Conservation (phyloP, 495 filamentous ascomycete species). For the Penicillium salamii region DNA sequence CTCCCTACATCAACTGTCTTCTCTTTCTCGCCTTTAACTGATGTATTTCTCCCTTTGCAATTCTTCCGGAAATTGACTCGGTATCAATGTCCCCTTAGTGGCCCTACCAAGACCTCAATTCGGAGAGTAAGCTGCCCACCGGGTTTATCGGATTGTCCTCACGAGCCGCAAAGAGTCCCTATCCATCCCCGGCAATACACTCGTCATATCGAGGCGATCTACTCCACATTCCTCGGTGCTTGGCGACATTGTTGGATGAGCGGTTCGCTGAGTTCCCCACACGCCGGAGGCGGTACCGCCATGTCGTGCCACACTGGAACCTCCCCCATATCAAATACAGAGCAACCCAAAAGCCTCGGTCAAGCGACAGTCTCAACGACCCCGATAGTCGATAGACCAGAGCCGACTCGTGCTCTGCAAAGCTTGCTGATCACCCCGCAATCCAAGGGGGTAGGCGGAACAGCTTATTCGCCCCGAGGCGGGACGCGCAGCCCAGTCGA, state of each 20-base stretch:
- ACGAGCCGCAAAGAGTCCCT: conserved; percentile 6
- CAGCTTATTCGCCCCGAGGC: conserved; percentile 15
- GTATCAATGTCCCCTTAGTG: too few species aligned
- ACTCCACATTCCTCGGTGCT: conserved; percentile 22
- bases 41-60: too few species aligned
- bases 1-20: too few species aligned
- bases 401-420: conserved; percentile 16
- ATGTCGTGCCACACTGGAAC: conserved; percentile 27
- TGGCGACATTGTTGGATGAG: conserved; percentile 16
- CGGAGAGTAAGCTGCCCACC: background rate
- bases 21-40: too few species aligned
- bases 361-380: background rate
- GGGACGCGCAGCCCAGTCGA: conserved; percentile 17
- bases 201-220: conserved; percentile 20
- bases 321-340: conserved; percentile 53
- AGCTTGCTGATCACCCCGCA: conserved; percentile 26
- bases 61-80: too few species aligned
- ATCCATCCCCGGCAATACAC: conserved; percentile 5
- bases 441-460: conserved; percentile 42
- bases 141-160: conserved; percentile 3
- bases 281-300: conserved; percentile 26
- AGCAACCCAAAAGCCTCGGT: conserved; percentile 1
- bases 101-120: background rate
- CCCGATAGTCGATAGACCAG: background rate
- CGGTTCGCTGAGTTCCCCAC: conserved; percentile 24